A percentile compares a stretch with the other conserved stretches of the same genome.
Conservation (phyloP, 345 rosid genomes). For the Noccaea caerulescens region DNA sequence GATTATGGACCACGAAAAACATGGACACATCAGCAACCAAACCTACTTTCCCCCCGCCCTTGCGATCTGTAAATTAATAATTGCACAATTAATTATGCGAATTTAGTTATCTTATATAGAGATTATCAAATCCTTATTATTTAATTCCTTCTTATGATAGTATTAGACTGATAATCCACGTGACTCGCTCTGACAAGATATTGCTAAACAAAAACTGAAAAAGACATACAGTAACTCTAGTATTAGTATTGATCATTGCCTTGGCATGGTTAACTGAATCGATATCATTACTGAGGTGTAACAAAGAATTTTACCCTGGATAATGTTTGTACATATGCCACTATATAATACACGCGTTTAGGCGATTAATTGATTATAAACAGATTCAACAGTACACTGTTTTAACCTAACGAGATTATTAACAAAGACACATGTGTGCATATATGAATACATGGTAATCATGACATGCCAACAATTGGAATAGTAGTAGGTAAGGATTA, state of each 20-base stretch:
- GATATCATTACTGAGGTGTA: neutral
- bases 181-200: constrained; percentile 42
- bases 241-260: neutral
- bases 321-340: neutral
- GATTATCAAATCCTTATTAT: constrained; percentile 20
- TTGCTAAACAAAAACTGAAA: constrained; percentile 27
- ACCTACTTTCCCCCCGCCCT: constrained; percentile 19
- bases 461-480: constrained; percentile 38
- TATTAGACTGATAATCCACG: constrained; percentile 33
- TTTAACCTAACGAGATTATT: constrained; percentile 2
- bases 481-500: constrained; percentile 35
- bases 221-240: neutral
- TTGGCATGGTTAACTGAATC: constrained; percentile 11
- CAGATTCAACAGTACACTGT: neutral
- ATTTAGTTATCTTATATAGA: constrained; percentile 33
- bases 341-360: neutral
- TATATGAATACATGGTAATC: constrained; percentile 24
- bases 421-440: neutral
- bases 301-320: neutral
- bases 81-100: constrained; percentile 14
- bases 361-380: neutral
- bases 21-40: constrained; percentile 40
- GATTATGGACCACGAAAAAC: constrained; percentile 41
- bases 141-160: constrained; percentile 20
- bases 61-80: constrained; percentile 25